Evolutionary conservation across 1,284 basidiomycete species (phyloP).

Genomic region (Papiliotrema flavescens): DNA sequence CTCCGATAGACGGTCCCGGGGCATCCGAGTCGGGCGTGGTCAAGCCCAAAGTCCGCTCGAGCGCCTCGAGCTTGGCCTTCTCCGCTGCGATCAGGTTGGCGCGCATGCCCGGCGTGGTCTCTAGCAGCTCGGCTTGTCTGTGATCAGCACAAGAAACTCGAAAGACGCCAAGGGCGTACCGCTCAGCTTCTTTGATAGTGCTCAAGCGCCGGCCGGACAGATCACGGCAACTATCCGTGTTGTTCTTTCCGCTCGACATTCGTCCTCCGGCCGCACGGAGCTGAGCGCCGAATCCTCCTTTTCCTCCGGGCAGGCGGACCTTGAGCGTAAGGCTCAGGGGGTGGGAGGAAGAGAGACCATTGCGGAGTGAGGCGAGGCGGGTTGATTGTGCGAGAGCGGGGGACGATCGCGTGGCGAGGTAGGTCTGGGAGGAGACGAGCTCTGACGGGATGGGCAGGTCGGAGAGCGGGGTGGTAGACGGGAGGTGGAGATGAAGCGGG

Average conservation of each 20-base stretch:
- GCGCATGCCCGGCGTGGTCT: constrained; percentile 75
- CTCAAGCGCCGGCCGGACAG: constrained; percentile 83
- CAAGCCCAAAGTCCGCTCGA: constrained; percentile 77
- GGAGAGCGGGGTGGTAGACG: constrained; percentile 19
- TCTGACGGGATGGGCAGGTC: constrained; percentile 16
- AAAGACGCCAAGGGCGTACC: constrained; percentile 54
- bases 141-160: neutral
- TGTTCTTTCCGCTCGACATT: constrained; percentile 95
- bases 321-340: constrained; percentile 42
- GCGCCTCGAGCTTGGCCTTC: constrained; percentile 76
- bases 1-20: constrained; percentile 27
- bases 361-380: constrained; percentile 13
- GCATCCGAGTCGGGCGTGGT: constrained; percentile 45
- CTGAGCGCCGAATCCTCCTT: constrained; percentile 96
- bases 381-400: constrained; percentile 18
- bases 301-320: constrained; percentile 71
- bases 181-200: constrained; percentile 93
- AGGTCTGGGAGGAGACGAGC: constrained; percentile 13
- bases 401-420: constrained; percentile 36
- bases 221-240: constrained; percentile 93
- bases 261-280: constrained; percentile 92
- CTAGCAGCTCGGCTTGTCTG: constrained; percentile 85
- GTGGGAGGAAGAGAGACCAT: constrained; percentile 13
- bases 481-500: constrained; percentile 16
- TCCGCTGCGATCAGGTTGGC: constrained; percentile 75